Evolutionary conservation across 176 grass and related monocot species (phyloP), one percentile per base, ranked within the genome.

Genomic region (Bonia amplexicaulis): DNA sequence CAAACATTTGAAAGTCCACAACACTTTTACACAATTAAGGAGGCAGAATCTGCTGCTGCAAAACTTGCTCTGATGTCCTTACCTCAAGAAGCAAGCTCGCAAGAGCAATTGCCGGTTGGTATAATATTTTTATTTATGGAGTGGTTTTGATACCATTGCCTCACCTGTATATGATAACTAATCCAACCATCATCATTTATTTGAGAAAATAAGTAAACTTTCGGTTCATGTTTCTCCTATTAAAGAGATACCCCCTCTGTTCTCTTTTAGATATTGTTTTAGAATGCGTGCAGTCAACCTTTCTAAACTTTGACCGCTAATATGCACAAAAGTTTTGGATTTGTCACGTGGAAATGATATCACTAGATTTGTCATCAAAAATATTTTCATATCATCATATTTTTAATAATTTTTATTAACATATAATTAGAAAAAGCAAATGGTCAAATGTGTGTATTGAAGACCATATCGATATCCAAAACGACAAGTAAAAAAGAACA

Each of bases 41-140:
- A 95, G 80, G 91, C 95, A 15, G 93, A 98, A 82, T 37, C 64
- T 45, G 80, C 85, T 66, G 95, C 91, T 87, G 95, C 95, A 80
- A 68, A 92, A 82, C 79, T 90, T 62, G 93, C 95, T 77, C 68
- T 98, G 25, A 86, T 86, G 86, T 91, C 69, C 67, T 92, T 93
- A 85, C 74, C 80, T 33, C 61, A 69, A 88, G 89, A 97, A 73
- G 84, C 29, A 90, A 84, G 60, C 75, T 88, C 63, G 61, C 74
- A 77, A 71, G 22, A 85, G 61, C 64, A 89, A 69, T 77, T 79
- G 11, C 64, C 0, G 85, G 91, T 97, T 35, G 12, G 80, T 87
- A 58, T 45, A 66, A 41, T 84, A 67, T 76, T 64, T 61, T 68
- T 31, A 22, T 25, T 79, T 74, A 69, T 79, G 53, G 41, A 53